These are phyloP conservation scores for Amborella trichopoda DNA, from an alignment of 164 flowering plant genomes.

Conservation along the genomic window DNA sequence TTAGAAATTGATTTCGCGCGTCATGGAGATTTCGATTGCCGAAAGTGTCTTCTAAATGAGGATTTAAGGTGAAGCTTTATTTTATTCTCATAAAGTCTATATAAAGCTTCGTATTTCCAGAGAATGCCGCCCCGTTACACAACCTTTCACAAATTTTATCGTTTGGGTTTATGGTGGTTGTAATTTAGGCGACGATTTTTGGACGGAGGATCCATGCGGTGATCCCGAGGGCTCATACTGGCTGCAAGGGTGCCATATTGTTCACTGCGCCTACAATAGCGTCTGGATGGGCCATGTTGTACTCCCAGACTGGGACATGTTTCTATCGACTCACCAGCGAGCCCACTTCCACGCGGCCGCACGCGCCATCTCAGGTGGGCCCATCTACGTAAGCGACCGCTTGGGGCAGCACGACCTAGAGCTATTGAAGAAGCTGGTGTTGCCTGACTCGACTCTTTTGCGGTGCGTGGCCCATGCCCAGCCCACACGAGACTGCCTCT, in stretches of 20 bases:
- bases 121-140: too few relatives aligned
- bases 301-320: constrained; percentile 97
- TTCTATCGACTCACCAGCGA: constrained; percentile 67
- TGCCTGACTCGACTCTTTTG: constrained; percentile 76
- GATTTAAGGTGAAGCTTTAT: too few relatives aligned
- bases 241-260: constrained; percentile 89
- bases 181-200: constrained; percentile 81
- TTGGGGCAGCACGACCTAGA: constrained; percentile 63
- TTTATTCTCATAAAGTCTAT: too few relatives aligned
- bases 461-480: constrained; percentile 63
- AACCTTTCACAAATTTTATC: too few relatives aligned
- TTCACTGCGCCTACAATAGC: constrained; percentile 90
- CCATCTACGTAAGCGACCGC: constrained; percentile 71
- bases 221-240: constrained; percentile 85
- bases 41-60: too few relatives aligned
- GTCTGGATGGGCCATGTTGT: constrained; percentile 89
- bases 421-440: constrained; percentile 58
- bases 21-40: too few relatives aligned
- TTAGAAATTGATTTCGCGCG: too few relatives aligned
- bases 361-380: constrained; percentile 83
- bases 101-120: too few relatives aligned
- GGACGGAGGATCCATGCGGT: constrained; percentile 90
- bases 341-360: constrained; percentile 82
- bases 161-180: too few relatives aligned
- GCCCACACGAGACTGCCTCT: constrained; percentile 79